Base-by-base conservation (phyloP, 805 yeast genomes). In the Lachancea waltii region DNA sequence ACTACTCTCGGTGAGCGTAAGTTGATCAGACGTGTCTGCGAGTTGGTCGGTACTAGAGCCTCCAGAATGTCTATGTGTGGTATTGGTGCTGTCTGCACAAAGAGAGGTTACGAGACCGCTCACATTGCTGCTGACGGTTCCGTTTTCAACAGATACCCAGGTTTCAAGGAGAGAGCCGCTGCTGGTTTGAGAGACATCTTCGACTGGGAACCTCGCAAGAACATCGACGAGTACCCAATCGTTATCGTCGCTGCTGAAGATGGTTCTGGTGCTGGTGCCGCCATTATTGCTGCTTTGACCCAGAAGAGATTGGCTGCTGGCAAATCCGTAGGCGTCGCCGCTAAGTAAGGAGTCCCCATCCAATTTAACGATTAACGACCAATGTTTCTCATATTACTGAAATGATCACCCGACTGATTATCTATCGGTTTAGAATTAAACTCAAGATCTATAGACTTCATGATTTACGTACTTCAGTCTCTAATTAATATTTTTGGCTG, bases 201-300 rank as follows among this genome's bases (percentile, higher is more conserved):
- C 57, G 90, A 70, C 49, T 90, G 96, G 96, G 47, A 50, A 23
- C 58, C 65, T 26, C 64, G 58, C 44, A 58, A 60, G 35, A 61
- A 64, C 37, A 15, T 16, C n/a, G 54, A 64, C 33, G 60, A 63
- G 30, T 86, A 86, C 62, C 97, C 97, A 48, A 79, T 92, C 56
- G 66, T 72, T 47, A 78, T 89, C 50, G 85, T 81, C 28, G 84
- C 94, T 42, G 97, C 98, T 48, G 96, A 90, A 68, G 98, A 92
- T 68, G 98, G 98, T 54, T 82, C 92, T 26, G 97, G 97, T 69
- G 96, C 85, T 34, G 98, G 98, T 60, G 98, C 98, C 40, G 98
- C 97, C 36, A 75, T 90, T 54, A 90, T 92, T 66, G 97, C 98
- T 39, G 97, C 97, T 30, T 75, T 90, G 64, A 82, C 97, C 41